phyloP scores from a whole-genome alignment of 2,329 filamentous ascomycete genomes.

The Pezicula carpinea region DNA sequence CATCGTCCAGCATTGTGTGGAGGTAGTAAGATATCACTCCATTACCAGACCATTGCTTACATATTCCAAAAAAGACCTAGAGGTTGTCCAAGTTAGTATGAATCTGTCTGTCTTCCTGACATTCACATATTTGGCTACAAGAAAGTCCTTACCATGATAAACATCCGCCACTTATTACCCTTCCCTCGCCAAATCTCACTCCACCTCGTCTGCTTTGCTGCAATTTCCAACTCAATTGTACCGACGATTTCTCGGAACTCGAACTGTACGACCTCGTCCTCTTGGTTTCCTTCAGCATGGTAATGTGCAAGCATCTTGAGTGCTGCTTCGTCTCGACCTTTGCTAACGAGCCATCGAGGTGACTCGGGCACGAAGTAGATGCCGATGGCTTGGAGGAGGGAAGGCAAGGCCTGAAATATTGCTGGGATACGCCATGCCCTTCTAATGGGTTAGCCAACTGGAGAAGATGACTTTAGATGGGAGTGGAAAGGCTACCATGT shows the following conservation, averaged over 20 bases:
- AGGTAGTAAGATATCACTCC: constrained; percentile 19
- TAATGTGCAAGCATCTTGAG: constrained; percentile 46
- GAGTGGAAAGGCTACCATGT: constrained; percentile 5
- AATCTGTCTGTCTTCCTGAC: too few species aligned
- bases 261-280: constrained; percentile 40
- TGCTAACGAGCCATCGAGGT: constrained; percentile 53
- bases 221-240: constrained; percentile 9
- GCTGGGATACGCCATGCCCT: constrained; percentile 14
- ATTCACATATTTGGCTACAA: too few species aligned
- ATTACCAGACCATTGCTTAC: constrained; percentile 18
- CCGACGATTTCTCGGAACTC: constrained; percentile 27
- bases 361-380: constrained; percentile 53
- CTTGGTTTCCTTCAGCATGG: constrained; percentile 48
- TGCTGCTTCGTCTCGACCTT: constrained; percentile 47
- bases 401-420: constrained; percentile 11
- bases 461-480: neutral
- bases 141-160: constrained; percentile 6
- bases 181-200: constrained; percentile 7
- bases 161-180: constrained; percentile 11
- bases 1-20: constrained; percentile 32
- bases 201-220: constrained; percentile 33
- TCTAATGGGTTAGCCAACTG: neutral
- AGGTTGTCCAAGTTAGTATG: too few species aligned
- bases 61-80: constrained; percentile 9
- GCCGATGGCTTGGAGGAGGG: constrained; percentile 29